Evolutionary conservation across 2,329 filamentous ascomycete genomes (phyloP).

Genomic region (Calonectria ilicicola): DNA sequence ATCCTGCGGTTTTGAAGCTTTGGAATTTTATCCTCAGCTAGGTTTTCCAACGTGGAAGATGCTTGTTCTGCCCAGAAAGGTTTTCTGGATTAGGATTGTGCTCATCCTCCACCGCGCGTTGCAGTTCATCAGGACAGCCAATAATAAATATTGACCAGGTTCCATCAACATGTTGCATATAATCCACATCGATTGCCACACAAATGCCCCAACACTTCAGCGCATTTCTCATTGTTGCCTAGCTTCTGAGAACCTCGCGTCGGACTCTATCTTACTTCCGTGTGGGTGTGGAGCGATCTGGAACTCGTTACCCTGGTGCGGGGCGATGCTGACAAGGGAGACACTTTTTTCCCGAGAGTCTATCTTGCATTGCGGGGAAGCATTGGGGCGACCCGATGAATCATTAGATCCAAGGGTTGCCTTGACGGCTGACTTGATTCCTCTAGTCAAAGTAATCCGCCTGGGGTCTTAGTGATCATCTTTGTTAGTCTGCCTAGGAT

Average conservation of each 20-base stretch:
- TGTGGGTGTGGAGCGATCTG: conserved; percentile 5
- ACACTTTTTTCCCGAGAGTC: background rate
- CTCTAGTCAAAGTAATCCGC: no score
- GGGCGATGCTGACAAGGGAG: conserved; percentile 7
- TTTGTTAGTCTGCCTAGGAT: background rate
- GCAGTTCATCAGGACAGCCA: background rate
- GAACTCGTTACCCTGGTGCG: conserved; percentile 33
- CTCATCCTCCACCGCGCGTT: background rate
- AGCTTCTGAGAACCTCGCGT: background rate
- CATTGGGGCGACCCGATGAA: conserved; percentile 14
- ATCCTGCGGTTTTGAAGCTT: background rate
- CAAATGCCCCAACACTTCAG: background rate
- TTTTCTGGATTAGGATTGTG: no score
- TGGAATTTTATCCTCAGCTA: background rate
- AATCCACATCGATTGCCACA: background rate
- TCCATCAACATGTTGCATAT: background rate
- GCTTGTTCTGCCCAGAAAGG: background rate
- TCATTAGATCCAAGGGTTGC: conserved; percentile 17
- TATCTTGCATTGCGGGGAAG: background rate
- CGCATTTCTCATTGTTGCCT: background rate
- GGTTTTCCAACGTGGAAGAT: background rate
- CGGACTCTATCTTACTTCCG: background rate
- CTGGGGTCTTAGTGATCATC: no score
- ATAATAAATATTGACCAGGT: background rate
- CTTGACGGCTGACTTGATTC: background rate